A percentile compares a stretch with the other conserved stretches of the same genome.
Evolutionary conservation across 78 protist genomes (phyloP).

Genomic region (Dictyostelium discoideum): dicty_2.7 NC_007091.3:938501-939000

Average conservation of each 20-base stretch:
- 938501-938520: background rate
- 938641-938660: background rate
- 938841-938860: background rate
- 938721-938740: background rate
- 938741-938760: background rate
- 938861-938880: background rate
- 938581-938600: background rate
- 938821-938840: background rate
- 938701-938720: background rate
- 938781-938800: background rate
- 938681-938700: background rate
- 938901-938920: too few species aligned
- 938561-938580: background rate
- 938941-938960: background rate
- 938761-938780: background rate
- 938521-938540: background rate
- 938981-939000: background rate
- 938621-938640: background rate
- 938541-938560: conserved; percentile 5
- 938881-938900: background rate
- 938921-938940: background rate
- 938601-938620: background rate
- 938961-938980: background rate
- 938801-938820: background rate
- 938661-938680: background rate